phyloP scores from a whole-genome alignment of 176 grass and related monocot genomes.

The Bromus sterilis region DNA sequence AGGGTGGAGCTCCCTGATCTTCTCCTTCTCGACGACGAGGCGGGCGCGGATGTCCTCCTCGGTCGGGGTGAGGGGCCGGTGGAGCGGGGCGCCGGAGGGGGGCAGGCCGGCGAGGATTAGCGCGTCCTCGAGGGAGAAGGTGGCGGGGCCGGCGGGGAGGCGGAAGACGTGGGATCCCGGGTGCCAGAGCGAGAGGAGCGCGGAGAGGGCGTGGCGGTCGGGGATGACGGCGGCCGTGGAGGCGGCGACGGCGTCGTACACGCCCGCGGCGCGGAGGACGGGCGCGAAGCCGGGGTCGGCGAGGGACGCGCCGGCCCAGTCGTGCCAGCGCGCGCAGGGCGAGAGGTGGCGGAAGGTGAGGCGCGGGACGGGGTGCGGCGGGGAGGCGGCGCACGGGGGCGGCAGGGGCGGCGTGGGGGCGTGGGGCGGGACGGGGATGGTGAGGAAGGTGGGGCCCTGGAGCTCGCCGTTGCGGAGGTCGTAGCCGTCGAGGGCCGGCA shows the following conservation, averaged over 20 bases:
- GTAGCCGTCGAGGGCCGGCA: background rate
- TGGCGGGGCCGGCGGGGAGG: constrained; percentile 34
- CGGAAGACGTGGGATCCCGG: constrained; percentile 21
- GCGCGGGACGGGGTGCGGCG: background rate
- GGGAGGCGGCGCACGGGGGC: background rate
- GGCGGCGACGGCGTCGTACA: constrained; percentile 6
- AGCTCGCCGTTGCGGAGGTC: background rate
- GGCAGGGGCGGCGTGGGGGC: background rate
- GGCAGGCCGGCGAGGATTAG: constrained; percentile 36
- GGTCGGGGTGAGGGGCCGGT: constrained; percentile 17
- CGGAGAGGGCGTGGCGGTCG: constrained; percentile 21
- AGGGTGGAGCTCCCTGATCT: constrained; percentile 50
- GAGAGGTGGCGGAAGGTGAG: constrained; percentile 26
- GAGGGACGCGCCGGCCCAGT: constrained; percentile 1
- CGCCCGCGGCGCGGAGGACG: background rate
- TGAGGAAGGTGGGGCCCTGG: background rate
- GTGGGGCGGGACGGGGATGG: background rate
- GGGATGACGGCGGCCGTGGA: constrained; percentile 13
- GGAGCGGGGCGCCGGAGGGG: constrained; percentile 34
- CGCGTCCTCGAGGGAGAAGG: constrained; percentile 56
- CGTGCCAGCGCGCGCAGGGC: constrained; percentile 8
- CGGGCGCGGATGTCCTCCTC: constrained; percentile 34
- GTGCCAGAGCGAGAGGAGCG: constrained; percentile 38
- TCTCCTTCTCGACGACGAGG: constrained; percentile 55
- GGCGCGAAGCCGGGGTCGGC: background rate